phyloP scores from a whole-genome alignment of 352 stramenopile species.

The Pythium rhizo-oryzae region DNA sequence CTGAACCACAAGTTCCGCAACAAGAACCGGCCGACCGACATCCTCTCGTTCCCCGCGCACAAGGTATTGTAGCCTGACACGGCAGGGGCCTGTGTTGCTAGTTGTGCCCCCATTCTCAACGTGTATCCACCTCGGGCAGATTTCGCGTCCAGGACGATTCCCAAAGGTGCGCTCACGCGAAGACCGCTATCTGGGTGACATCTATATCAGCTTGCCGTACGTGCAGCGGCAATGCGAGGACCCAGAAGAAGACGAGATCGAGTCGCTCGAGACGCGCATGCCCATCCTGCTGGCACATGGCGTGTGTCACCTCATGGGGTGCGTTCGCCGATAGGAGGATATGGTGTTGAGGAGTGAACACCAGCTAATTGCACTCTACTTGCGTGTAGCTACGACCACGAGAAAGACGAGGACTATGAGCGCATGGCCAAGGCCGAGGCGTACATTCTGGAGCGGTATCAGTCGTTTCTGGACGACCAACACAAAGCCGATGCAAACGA shows the following conservation, averaged over 20 bases:
- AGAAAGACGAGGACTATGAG: constrained; percentile 74
- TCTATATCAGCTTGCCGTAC: constrained; percentile 84
- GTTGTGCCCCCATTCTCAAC: background rate
- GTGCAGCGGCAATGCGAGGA: constrained; percentile 76
- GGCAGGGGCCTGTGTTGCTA: background rate
- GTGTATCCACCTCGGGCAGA: constrained; percentile 27
- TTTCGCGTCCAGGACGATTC: constrained; percentile 61
- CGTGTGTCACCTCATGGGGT: constrained; percentile 85
- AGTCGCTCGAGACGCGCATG: constrained; percentile 66
- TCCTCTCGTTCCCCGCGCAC: constrained; percentile 83
- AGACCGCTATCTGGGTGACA: constrained; percentile 80
- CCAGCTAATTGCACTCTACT: background rate
- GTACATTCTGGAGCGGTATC: constrained; percentile 62
- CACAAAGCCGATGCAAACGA: constrained; percentile 13
- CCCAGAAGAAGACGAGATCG: constrained; percentile 51
- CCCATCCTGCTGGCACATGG: constrained; percentile 78
- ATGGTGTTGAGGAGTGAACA: too few species aligned
- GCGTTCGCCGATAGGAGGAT: background rate
- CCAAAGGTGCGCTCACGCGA: constrained; percentile 49
- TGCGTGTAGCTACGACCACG: constrained; percentile 72
- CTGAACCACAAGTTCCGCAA: constrained; percentile 74
- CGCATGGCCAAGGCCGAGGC: constrained; percentile 75
- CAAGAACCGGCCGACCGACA: constrained; percentile 83
- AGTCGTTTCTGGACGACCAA: constrained; percentile 44
- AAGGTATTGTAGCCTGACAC: constrained; percentile 39